Evolutionary conservation across 176 grass and related monocot species (phyloP).

Genomic region (Pontederia crassipes): DNA sequence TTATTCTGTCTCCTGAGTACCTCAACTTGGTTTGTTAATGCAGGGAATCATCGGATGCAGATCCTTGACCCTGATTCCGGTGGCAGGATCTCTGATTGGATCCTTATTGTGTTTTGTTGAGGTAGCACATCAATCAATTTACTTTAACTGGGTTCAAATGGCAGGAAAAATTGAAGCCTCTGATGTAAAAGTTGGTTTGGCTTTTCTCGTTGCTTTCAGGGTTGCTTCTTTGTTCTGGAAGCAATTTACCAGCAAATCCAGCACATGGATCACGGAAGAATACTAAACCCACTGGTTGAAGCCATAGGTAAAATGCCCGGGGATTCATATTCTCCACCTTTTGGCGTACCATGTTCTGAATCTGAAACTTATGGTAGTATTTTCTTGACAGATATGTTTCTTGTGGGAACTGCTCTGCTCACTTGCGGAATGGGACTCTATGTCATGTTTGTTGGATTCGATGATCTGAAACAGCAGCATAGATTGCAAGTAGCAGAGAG

Average conservation of each 20-base stretch:
- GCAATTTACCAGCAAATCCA: slow-evolving; percentile 42
- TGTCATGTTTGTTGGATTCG: slow-evolving; percentile 41
- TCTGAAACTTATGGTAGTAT: no score
- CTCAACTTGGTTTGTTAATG: neutral
- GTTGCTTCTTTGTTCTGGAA: slow-evolving; percentile 46
- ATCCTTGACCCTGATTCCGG: slow-evolving; percentile 59
- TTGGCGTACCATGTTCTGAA: neutral
- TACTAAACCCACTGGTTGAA: slow-evolving; percentile 46
- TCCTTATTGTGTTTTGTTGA: slow-evolving; percentile 73
- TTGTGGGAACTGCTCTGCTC: slow-evolving; percentile 73
- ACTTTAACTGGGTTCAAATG: neutral
- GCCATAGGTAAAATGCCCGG: slow-evolving; percentile 30
- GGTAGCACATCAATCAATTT: slow-evolving; percentile 20
- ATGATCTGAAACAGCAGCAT: slow-evolving; percentile 14
- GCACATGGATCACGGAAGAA: slow-evolving; percentile 32
- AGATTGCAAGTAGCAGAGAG: slow-evolving; percentile 12
- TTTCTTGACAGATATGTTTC: slow-evolving; percentile 60
- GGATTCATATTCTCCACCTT: neutral
- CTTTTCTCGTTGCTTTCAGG: slow-evolving; percentile 22
- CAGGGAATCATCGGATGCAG: slow-evolving; percentile 51
- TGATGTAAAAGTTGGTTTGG: neutral
- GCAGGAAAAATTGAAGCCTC: neutral
- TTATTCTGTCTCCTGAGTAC: no score
- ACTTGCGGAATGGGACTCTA: slow-evolving; percentile 74
- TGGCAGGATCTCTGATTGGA: slow-evolving; percentile 68